Base-by-base conservation (phyloP, 2,329 filamentous ascomycete species). In the Dryadomyces quercus-mongolicae region DNA sequence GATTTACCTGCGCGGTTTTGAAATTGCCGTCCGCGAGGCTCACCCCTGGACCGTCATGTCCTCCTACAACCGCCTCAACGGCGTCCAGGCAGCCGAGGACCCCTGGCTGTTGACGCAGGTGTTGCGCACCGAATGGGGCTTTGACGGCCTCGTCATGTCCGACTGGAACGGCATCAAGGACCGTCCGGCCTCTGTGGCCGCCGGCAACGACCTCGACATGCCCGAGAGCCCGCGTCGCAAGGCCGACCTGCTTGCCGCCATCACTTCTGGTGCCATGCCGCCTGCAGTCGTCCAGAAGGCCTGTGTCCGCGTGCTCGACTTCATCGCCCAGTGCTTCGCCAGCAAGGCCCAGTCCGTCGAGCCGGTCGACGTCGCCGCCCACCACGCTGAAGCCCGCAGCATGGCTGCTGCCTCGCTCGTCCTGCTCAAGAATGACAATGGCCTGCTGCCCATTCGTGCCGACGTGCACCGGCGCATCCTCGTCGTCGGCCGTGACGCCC, bases 31-130 rank as follows among this genome's bases (percentile, higher is more conserved):
- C 46, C 73, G 82, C 49, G 81, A 86, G 59, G 79, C 82, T 18
- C 81, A 84, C 54, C 81, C 82, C 3, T 84, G 82, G 81, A 81
- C 81, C 9, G 65, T 86, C 47, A 86, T 86, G 82, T 77, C 78
- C 5, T 81, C 80, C 1, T 86, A 86, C 62, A 86, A 86, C 61
- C 69, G 82, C 38, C 67, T 86, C 60, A 85, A 85, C 63, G 82
- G 82, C 7, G 66, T 77, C 5, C 79, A 82, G 59, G 75, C 77
- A 20, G 77, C 79, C 57, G 75, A 78, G 72, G 77, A 82, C 58
- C 67, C 64, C 13, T 71, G 77, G 54, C 74, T 74, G 0, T 67
- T 83, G 22, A 76, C 73, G 56, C 70, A 76, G 31, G 78, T 83
- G n/a, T 68, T 83, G 34, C 71, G 80, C 31, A 75, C 74, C 34